Evolutionary conservation across 2,329 filamentous ascomycete species (phyloP), one percentile per base, ranked within the genome.

Genomic region (Ustulina deusta): DNA sequence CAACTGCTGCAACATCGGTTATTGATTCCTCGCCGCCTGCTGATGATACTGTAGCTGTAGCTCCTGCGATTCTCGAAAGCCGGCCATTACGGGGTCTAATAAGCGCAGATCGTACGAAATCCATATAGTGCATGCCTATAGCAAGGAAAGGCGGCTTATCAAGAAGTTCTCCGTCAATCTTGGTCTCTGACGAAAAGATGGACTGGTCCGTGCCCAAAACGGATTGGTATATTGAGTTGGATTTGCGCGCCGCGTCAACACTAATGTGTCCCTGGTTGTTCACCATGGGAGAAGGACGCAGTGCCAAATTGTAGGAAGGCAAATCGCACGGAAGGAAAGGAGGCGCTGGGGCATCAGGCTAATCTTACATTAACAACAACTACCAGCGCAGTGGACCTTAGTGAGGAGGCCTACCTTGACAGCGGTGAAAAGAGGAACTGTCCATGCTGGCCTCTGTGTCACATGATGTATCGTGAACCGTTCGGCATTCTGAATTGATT

Each of bases 281-380:
- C 6, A 80, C 79, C 1, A 94, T 80, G 0, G 87, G 86, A 0
- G 81, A 78, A 0, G 88, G 86, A 5, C 91, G 84, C 62, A 87
- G 87, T 32, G 84, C 84, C 4, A 92, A 79, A 73, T 96, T 93
- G 75, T 92, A 93, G 1, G 92, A 87, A 2, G 85, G 82, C 49
- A 95, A 82, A 76, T 97, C 93, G 7, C 93, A 79, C 0, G 93
- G 93, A 0, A 93, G 78, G 72, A 94, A 94, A 0, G 85, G 84
- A 0, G 90, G 85, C 0, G 85, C 84, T 0, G 84, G 76, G 1
- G 78, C 77, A 1, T 78, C 74, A 5, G 85, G 82, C 83, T 86
- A 69, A 25, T 67, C 64, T 38, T 58, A 65, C 3, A 66, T 69
- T 79, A 78, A 6, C 83, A 61, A 52, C 83, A n/a, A 71, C 20